A percentile compares a stretch with the other conserved stretches of the same genome.
These are phyloP conservation scores for Myriosclerotinia scirpicola DNA, from an alignment of 2,329 filamentous ascomycete genomes.

Conservation along the genomic window DNA sequence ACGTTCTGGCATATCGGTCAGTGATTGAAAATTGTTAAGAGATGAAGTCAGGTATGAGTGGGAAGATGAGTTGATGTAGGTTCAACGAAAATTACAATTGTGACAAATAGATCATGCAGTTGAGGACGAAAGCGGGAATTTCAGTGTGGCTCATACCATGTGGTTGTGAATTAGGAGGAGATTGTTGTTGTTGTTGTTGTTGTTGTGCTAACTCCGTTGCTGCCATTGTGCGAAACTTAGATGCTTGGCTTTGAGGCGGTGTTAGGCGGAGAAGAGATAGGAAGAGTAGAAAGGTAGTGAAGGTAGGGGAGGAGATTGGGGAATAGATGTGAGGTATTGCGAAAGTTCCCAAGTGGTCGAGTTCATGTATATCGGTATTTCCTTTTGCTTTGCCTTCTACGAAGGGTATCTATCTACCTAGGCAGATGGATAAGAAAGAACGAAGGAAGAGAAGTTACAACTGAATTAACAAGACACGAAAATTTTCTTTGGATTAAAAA, in stretches of 20 bases:
- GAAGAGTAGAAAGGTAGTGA: not conserved
- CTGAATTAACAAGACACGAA: not conserved
- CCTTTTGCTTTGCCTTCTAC: not conserved
- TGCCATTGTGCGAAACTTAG: conserved; percentile 39
- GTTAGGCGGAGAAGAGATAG: conserved; percentile 10
- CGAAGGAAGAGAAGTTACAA: not conserved
- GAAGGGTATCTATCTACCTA: not conserved
- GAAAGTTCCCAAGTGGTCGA: not conserved
- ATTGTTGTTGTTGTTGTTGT: conserved; percentile 44
- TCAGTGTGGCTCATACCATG: conserved; percentile 43
- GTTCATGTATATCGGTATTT: not conserved
- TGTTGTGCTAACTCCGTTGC: conserved; percentile 44
- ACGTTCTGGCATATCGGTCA: conserved; percentile 56
- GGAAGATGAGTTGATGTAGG: not conserved
- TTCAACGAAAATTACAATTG: conserved; percentile 17
- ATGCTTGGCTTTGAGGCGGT: not conserved
- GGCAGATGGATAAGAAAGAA: not conserved
- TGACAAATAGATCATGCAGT: conserved; percentile 19
- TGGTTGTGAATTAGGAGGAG: conserved; percentile 12
- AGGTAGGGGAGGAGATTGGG: not conserved
- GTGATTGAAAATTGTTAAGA: conserved; percentile 22
- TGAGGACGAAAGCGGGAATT: conserved; percentile 15
- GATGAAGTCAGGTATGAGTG: not conserved
- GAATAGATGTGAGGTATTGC: not conserved
- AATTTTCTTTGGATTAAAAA: no score